A percentile compares a stretch with the other conserved stretches of the same genome.
Conservation (phyloP, 805 yeast species). For the Wickerhamiella lipophila region DNA sequence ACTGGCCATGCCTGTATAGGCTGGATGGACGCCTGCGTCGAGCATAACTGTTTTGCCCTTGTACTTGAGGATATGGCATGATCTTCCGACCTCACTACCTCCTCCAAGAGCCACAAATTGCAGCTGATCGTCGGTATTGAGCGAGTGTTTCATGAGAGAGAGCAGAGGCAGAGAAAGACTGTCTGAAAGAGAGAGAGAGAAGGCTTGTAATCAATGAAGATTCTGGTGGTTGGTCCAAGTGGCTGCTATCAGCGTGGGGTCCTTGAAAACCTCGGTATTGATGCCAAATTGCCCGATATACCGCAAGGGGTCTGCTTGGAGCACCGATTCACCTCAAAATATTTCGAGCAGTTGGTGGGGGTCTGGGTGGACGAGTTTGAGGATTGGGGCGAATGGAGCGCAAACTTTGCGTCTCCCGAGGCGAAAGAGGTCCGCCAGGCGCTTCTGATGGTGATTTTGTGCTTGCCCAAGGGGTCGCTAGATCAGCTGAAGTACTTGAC, state of each 20-base stretch:
- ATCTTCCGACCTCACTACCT: constrained; percentile 95
- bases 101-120: constrained; percentile 89
- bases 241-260: constrained; percentile 24
- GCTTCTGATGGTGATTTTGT: constrained; percentile 26
- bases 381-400: constrained; percentile 24
- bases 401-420: constrained; percentile 24
- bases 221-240: constrained; percentile 28
- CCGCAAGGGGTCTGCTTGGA: constrained; percentile 13
- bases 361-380: constrained; percentile 30
- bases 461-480: constrained; percentile 11
- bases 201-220: constrained; percentile 18
- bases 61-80: constrained; percentile 84
- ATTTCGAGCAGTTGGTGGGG: constrained; percentile 28
- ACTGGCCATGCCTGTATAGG: constrained; percentile 75
- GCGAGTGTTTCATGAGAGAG: constrained; percentile 1
- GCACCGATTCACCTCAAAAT: constrained; percentile 24
- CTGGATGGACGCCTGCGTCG: constrained; percentile 98
- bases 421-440: constrained; percentile 31
- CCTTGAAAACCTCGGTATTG: neutral
- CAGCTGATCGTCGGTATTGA: constrained; percentile 31
- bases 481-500: constrained; percentile 15
- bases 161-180: neutral
- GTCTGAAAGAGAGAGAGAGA: no score
- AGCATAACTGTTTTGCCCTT: constrained; percentile 92
- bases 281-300: neutral